Base-by-base conservation (phyloP, 495 filamentous ascomycete genomes). In the Aspergillus conjunctus region DNA sequence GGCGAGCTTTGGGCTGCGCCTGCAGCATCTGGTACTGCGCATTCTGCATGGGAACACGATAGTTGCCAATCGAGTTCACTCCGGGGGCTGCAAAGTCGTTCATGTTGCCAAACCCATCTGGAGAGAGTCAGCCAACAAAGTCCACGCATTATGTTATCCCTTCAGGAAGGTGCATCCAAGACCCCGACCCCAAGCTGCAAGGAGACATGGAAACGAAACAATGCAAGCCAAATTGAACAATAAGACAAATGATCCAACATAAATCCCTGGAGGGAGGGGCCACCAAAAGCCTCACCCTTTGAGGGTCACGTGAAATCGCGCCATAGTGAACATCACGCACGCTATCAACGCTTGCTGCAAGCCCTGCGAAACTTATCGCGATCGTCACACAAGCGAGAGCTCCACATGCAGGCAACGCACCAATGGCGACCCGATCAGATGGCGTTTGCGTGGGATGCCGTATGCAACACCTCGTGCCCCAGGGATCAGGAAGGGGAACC, bases 261-360 rank as follows among this genome's bases (percentile, higher is more conserved):
- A 18, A 48, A 48, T 14, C 17, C 1, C 10, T 18, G 17, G 18
- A 20, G 44, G 9, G 20, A 7, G 44, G 18, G 44, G n/a, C 44
- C 17, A 48, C 18, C 44, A 22, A 10, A 26, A 26, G 26, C 26
- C n/a, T 31, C 32, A 54, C 22, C 15, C 21, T 22, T 1, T 44
- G 32, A 3, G 34, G 37, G 41, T 79, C 75, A 79, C 77, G 77
- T 79, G 75, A 54, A 67, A 75, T 79, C 67, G 71, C 74, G 74
- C 68, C 67, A 79, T 73, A 68, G 57, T 46, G 67, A 66, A 54
- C 60, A 50, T 33, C 7, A 51, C 44, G 71, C 64, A 66, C 75
- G 69, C 51, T 56, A 62, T 60, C 52, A 53, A 49, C 58, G 32
- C 49, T 51, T 55, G 63, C 63, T 68, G 59, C 50, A 58, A 60